These are phyloP conservation scores for Mentha longifolia DNA, from an alignment of 257 asterid species.

Conservation along the genomic window DNA sequence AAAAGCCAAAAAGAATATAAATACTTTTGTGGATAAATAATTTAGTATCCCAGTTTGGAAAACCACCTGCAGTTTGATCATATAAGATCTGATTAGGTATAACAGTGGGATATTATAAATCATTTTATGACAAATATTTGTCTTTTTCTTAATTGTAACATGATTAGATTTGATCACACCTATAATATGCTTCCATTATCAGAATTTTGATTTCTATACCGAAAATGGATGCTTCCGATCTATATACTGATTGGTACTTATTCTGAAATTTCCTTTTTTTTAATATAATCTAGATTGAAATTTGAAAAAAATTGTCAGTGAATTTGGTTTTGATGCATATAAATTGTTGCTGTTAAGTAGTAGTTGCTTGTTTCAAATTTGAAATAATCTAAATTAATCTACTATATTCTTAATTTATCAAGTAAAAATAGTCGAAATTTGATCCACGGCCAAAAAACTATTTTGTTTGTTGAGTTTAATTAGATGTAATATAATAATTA, in stretches of 20 bases:
- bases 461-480: background rate
- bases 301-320: conserved; percentile 31
- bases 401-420: no score
- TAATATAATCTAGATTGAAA: conserved; percentile 9
- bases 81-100: conserved; percentile 39
- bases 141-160: background rate
- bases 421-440: no score
- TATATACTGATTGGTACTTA: conserved; percentile 27
- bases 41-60: conserved; percentile 24
- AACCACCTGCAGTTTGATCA: conserved; percentile 8
- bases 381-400: conserved; percentile 7
- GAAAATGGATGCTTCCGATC: conserved; percentile 33
- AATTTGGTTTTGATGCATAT: conserved; percentile 7
- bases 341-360: background rate
- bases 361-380: background rate
- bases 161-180: conserved; percentile 19
- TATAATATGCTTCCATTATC: background rate
- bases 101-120: conserved; percentile 1
- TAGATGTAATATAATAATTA: background rate
- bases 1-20: no score
- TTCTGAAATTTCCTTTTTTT: background rate
- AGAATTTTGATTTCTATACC: conserved; percentile 15
- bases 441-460: no score
- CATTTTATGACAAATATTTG: conserved; percentile 18
- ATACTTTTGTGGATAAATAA: background rate